A percentile compares a stretch with the other conserved stretches of the same genome.
phyloP scores from a whole-genome alignment of 306 rosid genomes.

The Parietaria judaica region DNA sequence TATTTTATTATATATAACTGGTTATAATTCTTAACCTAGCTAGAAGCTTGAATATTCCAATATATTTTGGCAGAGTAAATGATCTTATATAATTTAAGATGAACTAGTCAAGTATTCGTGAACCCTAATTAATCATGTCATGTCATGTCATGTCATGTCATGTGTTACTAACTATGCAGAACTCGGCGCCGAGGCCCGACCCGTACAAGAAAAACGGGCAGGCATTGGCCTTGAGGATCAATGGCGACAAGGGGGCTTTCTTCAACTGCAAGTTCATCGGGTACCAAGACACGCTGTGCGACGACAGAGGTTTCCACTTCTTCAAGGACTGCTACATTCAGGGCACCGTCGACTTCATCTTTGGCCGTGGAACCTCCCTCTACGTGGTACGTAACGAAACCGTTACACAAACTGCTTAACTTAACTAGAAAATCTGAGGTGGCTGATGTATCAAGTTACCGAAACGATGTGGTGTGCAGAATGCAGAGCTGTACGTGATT shows the following conservation, averaged over 20 bases:
- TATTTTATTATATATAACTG: too few relatives aligned
- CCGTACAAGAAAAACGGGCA: slow-evolving; percentile 22
- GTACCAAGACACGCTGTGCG: slow-evolving; percentile 46
- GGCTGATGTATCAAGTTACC: too few relatives aligned
- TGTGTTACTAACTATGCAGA: slow-evolving; percentile 15
- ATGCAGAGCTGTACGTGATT: slow-evolving; percentile 20
- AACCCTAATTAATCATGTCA: too few relatives aligned
- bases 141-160: too few relatives aligned
- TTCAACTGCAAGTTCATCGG: slow-evolving; percentile 34
- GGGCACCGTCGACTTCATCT: slow-evolving; percentile 39
- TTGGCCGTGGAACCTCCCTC: slow-evolving; percentile 35
- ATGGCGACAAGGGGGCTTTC: slow-evolving; percentile 27
- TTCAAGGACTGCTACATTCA: slow-evolving; percentile 38
- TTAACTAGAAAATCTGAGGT: neutral
- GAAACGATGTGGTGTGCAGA: slow-evolving; percentile 17
- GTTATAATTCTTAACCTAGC: too few relatives aligned
- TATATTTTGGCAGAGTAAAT: too few relatives aligned
- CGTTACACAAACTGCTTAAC: neutral
- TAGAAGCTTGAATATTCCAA: too few relatives aligned
- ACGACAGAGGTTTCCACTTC: slow-evolving; percentile 35
- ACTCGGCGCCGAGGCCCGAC: slow-evolving; percentile 34
- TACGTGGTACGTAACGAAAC: slow-evolving; percentile 27
- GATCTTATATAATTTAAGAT: too few relatives aligned
- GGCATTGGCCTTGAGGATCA: slow-evolving; percentile 41
- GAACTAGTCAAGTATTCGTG: too few relatives aligned